Base-by-base conservation (phyloP, 805 yeast species). In the Candida pseudoglaebosa region DNA sequence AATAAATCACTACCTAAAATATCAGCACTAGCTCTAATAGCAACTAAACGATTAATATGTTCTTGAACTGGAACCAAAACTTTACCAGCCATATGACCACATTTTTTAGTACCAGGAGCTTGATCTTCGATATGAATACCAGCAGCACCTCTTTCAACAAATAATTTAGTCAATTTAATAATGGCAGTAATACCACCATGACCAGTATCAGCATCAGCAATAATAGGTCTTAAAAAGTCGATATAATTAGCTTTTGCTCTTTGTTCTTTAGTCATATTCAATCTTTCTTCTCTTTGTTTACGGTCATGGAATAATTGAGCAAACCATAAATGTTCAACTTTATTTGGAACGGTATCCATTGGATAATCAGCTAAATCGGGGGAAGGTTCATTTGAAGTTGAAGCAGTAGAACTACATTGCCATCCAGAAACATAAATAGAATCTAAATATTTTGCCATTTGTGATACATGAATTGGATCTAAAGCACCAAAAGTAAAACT, bases 71-170 rank as follows among this genome's bases (percentile, higher is more conserved):
- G 98, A 46, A 91, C 96, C 52, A 91, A 79, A 38, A 93, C 97
- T 67, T 93, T 88, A 54, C 98, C 98, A 50, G 95, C 97, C 98
- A 91, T 91, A 69, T 91, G 98, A 45, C 98, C 98, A 72, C 98
- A 91, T 71, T 91, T 91, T 68, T 91, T 91, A 54, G 97, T 91
- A 55, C 97, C 96, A 39, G 98, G 96, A 39, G 97, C 96, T 75
- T 91, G 98, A 68, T 91, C 98, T 71, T 91, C 99, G 61, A 91
- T 89, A 64, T 91, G 99, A 56, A 91, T 89, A 59, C 98, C 98
- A 43, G 98, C 97, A 41, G 98, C 99, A 65, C 98, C 98, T 56
- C 95, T 81, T 72, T 91, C 98, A 53, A 91, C 86, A 61, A 91
- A 91, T 80, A 91, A 75, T 73, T 91, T 91, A 56, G 96, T 89